Evolutionary conservation across 2,329 filamentous ascomycete genomes (phyloP).

Genomic region (Sarocladiaceae sp.): DNA sequence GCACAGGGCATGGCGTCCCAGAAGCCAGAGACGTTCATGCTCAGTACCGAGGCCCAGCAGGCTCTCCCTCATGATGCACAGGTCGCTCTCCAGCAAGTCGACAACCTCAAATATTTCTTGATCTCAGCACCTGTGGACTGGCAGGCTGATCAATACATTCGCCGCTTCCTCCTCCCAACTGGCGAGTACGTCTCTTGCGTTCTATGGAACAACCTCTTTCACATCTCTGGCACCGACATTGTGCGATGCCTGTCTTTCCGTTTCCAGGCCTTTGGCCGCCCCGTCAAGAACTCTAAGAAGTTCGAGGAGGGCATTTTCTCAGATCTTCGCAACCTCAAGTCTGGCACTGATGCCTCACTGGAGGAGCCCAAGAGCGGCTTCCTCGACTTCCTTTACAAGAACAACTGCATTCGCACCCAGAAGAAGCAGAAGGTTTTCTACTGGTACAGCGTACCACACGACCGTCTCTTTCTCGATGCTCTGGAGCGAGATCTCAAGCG

Average conservation of each 20-base stretch:
- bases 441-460: conserved; percentile 99
- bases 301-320: conserved; percentile 99
- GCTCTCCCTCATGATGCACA: conserved; percentile 93
- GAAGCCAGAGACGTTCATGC: conserved; percentile 98
- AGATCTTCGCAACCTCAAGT: conserved; percentile 95
- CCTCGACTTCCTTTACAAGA: conserved; percentile 98
- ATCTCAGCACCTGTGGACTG: conserved; percentile 98
- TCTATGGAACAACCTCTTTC: conserved; percentile 98
- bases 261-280: conserved; percentile 96
- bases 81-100: conserved; percentile 95
- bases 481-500: conserved; percentile 95
- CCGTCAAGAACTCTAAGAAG: conserved; percentile 99
- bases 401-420: conserved; percentile 99
- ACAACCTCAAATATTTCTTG: conserved; percentile 99
- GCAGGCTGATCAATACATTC: conserved; percentile 93
- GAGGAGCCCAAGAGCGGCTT: conserved; percentile 99
- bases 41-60: conserved; percentile 95
- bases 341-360: conserved; percentile 92
- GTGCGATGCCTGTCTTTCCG: conserved; percentile 96
- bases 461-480: conserved; percentile 93
- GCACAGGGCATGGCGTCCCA: conserved; percentile 85
- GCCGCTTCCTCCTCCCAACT: conserved; percentile 88
- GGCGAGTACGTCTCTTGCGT: conserved; percentile 99
- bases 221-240: conserved; percentile 98
- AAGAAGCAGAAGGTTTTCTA: conserved; percentile 99